Evolutionary conservation across 2,329 filamentous ascomycete species (phyloP).

Genomic region (Sclerotinia borealis): DNA sequence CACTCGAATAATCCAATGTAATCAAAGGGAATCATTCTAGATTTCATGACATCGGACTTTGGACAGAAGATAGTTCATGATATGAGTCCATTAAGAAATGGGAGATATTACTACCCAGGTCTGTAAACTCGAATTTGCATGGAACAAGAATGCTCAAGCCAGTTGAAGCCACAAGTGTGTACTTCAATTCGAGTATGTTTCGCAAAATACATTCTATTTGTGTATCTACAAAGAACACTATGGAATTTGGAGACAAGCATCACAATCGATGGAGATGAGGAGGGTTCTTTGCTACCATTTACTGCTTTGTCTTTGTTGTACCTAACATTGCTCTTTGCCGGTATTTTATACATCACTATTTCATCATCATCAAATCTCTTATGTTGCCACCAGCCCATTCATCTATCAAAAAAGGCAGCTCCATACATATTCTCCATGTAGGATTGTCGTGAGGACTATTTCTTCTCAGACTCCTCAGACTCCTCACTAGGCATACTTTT

Average conservation of each 20-base stretch:
- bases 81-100: too few relatives aligned
- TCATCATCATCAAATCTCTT: background rate
- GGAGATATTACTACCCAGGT: too few relatives aligned
- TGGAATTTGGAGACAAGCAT: too few relatives aligned
- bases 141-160: background rate
- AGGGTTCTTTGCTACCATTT: background rate
- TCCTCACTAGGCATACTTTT: too few relatives aligned
- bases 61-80: background rate
- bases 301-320: background rate
- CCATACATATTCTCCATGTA: background rate
- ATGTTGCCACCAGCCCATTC: background rate
- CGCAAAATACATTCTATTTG: background rate
- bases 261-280: background rate
- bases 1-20: background rate
- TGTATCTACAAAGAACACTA: background rate
- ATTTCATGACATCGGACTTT: background rate
- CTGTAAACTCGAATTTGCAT: background rate
- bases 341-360: background rate
- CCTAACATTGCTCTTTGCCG: background rate
- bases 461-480: too few relatives aligned
- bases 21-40: background rate
- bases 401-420: background rate
- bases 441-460: too few relatives aligned
- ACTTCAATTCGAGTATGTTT: background rate
- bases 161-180: background rate